Conservation (phyloP, 306 rosid genomes). For the Mucuna pruriens region DNA sequence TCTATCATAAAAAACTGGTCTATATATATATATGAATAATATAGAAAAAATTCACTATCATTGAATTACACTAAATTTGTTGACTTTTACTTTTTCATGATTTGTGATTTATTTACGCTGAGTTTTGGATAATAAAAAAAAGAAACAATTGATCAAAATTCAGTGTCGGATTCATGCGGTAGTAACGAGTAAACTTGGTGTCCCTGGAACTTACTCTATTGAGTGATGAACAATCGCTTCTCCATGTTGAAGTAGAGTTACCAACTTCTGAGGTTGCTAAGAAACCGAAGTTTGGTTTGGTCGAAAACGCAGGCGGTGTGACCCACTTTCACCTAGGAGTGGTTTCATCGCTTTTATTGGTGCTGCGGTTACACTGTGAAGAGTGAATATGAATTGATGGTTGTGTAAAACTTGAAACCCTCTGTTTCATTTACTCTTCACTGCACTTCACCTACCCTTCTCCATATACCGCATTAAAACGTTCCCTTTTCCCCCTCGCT, state of each 20-base stretch:
- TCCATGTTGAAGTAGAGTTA: background rate
- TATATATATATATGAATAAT: no score
- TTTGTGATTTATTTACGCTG: no score
- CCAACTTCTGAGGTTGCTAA: background rate
- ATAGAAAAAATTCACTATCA: no score
- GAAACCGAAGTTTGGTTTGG: slow-evolving; percentile 32
- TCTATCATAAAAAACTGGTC: no score
- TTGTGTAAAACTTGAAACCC: background rate
- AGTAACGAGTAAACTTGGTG: background rate
- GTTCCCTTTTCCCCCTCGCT: slow-evolving; percentile 12
- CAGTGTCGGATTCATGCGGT: background rate
- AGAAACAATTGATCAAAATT: background rate
- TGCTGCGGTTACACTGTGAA: slow-evolving; percentile 10
- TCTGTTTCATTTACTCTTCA: background rate
- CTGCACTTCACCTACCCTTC: slow-evolving; percentile 18
- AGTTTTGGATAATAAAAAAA: background rate
- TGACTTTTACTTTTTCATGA: background rate
- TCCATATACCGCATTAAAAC: slow-evolving; percentile 1
- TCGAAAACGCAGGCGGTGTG: slow-evolving; percentile 14
- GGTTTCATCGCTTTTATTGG: slow-evolving; percentile 16
- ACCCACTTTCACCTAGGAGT: slow-evolving; percentile 18
- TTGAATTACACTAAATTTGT: background rate
- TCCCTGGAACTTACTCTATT: background rate
- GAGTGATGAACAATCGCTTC: slow-evolving; percentile 19
- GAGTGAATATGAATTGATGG: slow-evolving; percentile 3